Percentiles rank a stretch among this genome's conserved stretches.
These are phyloP conservation scores for Calocybe gangraenosa DNA, from an alignment of 768 basidiomycete genomes.

Conservation along the genomic window DNA sequence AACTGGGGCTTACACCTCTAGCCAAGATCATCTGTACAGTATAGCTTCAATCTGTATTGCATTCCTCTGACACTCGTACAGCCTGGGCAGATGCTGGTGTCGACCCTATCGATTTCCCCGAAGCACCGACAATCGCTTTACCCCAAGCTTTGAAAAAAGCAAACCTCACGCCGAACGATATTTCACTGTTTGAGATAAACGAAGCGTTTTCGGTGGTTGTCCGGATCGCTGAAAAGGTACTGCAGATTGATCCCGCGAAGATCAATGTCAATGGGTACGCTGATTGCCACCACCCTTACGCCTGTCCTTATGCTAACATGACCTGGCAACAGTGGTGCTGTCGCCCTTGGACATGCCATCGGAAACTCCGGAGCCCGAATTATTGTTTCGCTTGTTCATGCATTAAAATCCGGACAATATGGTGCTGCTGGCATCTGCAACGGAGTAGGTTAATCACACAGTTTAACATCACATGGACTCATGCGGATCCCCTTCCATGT, in stretches of 20 bases:
- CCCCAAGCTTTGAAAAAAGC: slow-evolving; percentile 87
- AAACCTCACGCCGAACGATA: slow-evolving; percentile 76
- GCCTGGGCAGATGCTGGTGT: slow-evolving; percentile 97
- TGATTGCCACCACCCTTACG: slow-evolving; percentile 5
- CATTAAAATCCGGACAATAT: slow-evolving; percentile 89
- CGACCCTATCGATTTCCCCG: slow-evolving; percentile 95
- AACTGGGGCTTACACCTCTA: slow-evolving; percentile 88
- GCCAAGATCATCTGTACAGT: slow-evolving; percentile 86
- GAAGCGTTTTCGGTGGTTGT: slow-evolving; percentile 97
- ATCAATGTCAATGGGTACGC: slow-evolving; percentile 86
- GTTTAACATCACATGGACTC: slow-evolving; percentile 3
- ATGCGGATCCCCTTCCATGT: slow-evolving; percentile 16
- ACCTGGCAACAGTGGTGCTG: slow-evolving; percentile 71
- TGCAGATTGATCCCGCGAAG: slow-evolving; percentile 80
- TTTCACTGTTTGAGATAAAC: slow-evolving; percentile 93
- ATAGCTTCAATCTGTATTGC: slow-evolving; percentile 4
- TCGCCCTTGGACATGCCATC: slow-evolving; percentile 93
- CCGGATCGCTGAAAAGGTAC: slow-evolving; percentile 83
- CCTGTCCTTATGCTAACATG: slow-evolving; percentile 11
- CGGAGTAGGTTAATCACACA: slow-evolving; percentile 57
- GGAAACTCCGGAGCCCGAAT: slow-evolving; percentile 96
- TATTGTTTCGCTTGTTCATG: slow-evolving; percentile 87
- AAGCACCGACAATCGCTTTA: slow-evolving; percentile 88
- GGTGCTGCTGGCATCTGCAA: slow-evolving; percentile 97
- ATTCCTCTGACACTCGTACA: slow-evolving; percentile 27